These are phyloP conservation scores for Bruguiera parviflora DNA, from an alignment of 345 rosid species.

Conservation along the genomic window DNA sequence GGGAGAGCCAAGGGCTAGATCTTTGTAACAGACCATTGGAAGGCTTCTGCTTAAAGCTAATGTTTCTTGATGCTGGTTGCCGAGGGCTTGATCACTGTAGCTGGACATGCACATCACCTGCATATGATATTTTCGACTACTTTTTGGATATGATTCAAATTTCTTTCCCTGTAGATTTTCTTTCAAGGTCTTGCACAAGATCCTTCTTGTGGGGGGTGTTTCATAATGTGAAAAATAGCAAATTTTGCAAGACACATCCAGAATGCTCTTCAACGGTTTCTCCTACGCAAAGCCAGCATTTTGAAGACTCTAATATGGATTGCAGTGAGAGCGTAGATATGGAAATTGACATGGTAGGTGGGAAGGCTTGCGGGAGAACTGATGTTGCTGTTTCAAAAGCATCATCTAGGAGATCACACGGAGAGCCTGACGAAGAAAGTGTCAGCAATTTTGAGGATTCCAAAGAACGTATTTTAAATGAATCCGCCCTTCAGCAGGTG, in stretches of 20 bases:
- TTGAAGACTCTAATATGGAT: slow-evolving; percentile 1
- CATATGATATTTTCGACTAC: too few relatives aligned
- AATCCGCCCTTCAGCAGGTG: background rate
- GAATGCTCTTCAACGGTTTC: slow-evolving; percentile 8
- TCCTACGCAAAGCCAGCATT: slow-evolving; percentile 2
- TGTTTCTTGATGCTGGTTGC: too few relatives aligned
- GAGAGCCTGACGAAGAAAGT: background rate
- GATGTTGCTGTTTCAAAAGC: slow-evolving; percentile 25
- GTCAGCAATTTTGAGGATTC: background rate
- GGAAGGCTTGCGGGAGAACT: slow-evolving; percentile 18
- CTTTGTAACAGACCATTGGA: too few relatives aligned
- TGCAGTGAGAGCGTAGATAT: slow-evolving; percentile 19
- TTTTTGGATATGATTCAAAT: too few relatives aligned
- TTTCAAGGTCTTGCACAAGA: too few relatives aligned
- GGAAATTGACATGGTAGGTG: slow-evolving; percentile 41
- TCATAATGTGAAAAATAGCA: slow-evolving; percentile 9
- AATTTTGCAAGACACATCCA: slow-evolving; percentile 3
- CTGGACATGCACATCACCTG: too few relatives aligned
- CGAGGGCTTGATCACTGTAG: too few relatives aligned
- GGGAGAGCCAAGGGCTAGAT: too few relatives aligned
- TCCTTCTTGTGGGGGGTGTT: too few relatives aligned
- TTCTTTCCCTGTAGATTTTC: too few relatives aligned
- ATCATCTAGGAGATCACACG: background rate
- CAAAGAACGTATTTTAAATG: background rate
- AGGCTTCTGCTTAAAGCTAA: too few relatives aligned